phyloP scores from a whole-genome alignment of 208 protist genomes.

The Trypanosoma platydactyli region DNA sequence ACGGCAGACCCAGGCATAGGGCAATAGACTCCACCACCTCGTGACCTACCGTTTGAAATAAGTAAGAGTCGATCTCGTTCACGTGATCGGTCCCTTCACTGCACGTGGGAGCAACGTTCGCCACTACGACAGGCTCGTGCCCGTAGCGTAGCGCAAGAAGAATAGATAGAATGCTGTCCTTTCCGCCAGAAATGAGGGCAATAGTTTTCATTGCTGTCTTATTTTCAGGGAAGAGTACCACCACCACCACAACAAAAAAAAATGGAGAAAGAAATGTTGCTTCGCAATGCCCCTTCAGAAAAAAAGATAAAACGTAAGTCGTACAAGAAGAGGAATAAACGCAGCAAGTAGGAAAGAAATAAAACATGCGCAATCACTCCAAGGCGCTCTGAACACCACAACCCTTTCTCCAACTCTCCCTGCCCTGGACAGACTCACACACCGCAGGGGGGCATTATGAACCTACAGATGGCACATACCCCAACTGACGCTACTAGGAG shows the following conservation, averaged over 20 bases:
- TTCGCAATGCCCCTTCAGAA: not conserved
- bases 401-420: not conserved
- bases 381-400: too few relatives aligned
- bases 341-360: too few relatives aligned
- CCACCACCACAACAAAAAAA: not conserved
- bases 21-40: constrained; percentile 89
- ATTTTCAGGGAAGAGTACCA: not conserved
- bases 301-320: constrained; percentile 15
- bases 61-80: constrained; percentile 97
- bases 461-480: constrained; percentile 2
- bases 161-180: constrained; percentile 96
- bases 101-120: constrained; percentile 88
- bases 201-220: constrained; percentile 92
- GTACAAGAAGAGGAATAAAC: too few relatives aligned
- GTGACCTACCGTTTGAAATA: constrained; percentile 99
- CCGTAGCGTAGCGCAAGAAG: constrained; percentile 94
- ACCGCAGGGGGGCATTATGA: not conserved
- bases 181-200: constrained; percentile 97
- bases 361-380: too few relatives aligned
- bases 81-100: constrained; percentile 23
- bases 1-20: constrained; percentile 90
- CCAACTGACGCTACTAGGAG: constrained; percentile 16
- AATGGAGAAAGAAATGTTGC: not conserved
- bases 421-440: not conserved
- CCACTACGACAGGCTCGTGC: constrained; percentile 95